Percentiles rank a stretch among this genome's conserved stretches.
Evolutionary conservation across 2,329 filamentous ascomycete genomes (phyloP).

Genomic region (Sarocladiaceae sp.): DNA sequence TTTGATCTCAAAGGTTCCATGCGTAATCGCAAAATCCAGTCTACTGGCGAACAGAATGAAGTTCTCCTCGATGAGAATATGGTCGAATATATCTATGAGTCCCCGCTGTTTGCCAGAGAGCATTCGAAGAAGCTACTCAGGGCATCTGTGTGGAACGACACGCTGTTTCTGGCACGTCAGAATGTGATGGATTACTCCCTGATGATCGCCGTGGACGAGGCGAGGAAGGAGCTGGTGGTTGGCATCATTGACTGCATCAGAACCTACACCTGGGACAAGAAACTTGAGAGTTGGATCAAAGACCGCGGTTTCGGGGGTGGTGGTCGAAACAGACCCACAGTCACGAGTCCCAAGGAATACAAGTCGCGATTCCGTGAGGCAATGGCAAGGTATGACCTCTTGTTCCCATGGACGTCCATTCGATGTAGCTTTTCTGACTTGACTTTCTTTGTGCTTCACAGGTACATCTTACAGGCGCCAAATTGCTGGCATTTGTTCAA

Average conservation of each 20-base stretch:
- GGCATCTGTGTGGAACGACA: conserved; percentile 95
- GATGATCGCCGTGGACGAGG: conserved; percentile 96
- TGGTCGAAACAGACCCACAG: conserved; percentile 79
- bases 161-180: conserved; percentile 85
- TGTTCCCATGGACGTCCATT: neutral
- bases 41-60: conserved; percentile 91
- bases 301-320: conserved; percentile 78
- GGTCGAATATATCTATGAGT: conserved; percentile 98
- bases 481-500: conserved; percentile 71
- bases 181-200: conserved; percentile 99
- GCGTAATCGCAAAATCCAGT: conserved; percentile 96
- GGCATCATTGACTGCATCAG: conserved; percentile 98
- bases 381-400: conserved; percentile 73
- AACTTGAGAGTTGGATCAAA: conserved; percentile 99
- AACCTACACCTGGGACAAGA: conserved; percentile 99
- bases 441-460: conserved; percentile 15
- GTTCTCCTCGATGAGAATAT: conserved; percentile 97
- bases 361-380: conserved; percentile 92
- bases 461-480: conserved; percentile 67
- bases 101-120: conserved; percentile 87
- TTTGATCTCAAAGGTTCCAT: conserved; percentile 98
- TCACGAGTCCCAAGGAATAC: conserved; percentile 96
- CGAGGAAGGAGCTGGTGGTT: conserved; percentile 83
- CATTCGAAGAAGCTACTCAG: conserved; percentile 92
- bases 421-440: conserved; percentile 2